A percentile compares a stretch with the other conserved stretches of the same genome.
These are phyloP conservation scores for Hortiboletus campestris DNA, from an alignment of 768 basidiomycete species.

Conservation along the genomic window DNA sequence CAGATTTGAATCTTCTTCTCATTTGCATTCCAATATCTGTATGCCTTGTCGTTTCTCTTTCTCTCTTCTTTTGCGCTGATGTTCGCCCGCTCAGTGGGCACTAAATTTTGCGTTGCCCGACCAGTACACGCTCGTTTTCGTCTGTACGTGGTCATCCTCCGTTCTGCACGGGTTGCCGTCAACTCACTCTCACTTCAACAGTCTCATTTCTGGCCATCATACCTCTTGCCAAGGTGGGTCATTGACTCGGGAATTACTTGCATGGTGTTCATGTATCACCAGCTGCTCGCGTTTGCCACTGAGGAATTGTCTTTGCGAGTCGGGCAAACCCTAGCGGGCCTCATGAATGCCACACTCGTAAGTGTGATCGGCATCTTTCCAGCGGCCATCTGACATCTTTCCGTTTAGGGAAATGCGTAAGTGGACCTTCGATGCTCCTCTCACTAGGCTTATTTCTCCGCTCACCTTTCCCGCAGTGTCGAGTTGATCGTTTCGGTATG, in stretches of 20 bases:
- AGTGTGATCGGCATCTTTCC: conserved; percentile 16
- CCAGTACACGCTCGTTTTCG: conserved; percentile 63
- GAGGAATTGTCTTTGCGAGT: conserved; percentile 82
- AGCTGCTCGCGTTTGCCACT: conserved; percentile 82
- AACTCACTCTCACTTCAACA: conserved; percentile 26
- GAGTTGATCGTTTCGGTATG: conserved; percentile 68
- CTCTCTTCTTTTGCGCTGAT: neutral
- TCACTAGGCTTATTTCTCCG: neutral
- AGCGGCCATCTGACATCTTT: neutral
- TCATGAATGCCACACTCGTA: conserved; percentile 83
- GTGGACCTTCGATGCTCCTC: neutral
- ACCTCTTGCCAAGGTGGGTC: conserved; percentile 70
- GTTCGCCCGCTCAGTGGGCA: conserved; percentile 55
- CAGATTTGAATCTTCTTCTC: conserved; percentile 71
- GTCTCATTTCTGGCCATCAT: conserved; percentile 82
- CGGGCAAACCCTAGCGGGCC: conserved; percentile 79
- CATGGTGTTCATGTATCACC: conserved; percentile 1
- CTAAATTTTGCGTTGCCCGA: conserved; percentile 57
- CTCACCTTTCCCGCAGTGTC: conserved; percentile 32
- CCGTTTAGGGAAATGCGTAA: conserved; percentile 31
- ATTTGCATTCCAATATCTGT: conserved; percentile 71
- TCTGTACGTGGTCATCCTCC: conserved; percentile 51
- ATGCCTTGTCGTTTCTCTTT: conserved; percentile 20
- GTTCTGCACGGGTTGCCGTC: neutral
- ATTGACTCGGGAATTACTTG: neutral